A percentile compares a stretch with the other conserved stretches of the same genome.
phyloP scores from a whole-genome alignment of 2,329 filamentous ascomycete species.

The Fusarium burgessii region DNA sequence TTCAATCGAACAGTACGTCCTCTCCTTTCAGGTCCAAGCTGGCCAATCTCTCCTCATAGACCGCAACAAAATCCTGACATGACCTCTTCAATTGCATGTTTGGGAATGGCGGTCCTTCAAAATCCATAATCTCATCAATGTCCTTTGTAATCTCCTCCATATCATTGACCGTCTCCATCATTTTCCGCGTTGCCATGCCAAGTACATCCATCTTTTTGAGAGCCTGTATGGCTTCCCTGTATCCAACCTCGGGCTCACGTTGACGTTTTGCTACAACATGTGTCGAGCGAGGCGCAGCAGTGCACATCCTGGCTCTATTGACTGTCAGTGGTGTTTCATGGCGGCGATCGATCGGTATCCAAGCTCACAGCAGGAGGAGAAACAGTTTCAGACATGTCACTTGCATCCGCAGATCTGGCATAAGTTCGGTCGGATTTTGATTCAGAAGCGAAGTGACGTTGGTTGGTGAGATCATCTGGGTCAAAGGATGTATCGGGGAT shows the following conservation, averaged over 20 bases:
- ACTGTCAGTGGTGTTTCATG: not conserved
- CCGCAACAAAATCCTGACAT: not conserved
- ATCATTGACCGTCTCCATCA: not conserved
- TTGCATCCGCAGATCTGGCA: not conserved
- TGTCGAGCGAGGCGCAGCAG: accelerated
- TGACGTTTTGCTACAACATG: not conserved
- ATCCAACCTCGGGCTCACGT: not conserved
- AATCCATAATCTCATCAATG: not conserved
- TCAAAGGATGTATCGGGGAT: not conserved
- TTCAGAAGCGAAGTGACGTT: not conserved
- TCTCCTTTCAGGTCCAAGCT: not conserved
- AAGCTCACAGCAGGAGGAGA: not conserved
- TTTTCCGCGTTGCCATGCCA: not conserved
- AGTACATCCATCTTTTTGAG: not conserved
- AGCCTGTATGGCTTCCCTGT: not conserved
- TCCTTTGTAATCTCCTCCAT: not conserved
- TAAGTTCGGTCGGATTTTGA: not conserved
- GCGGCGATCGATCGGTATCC: no score
- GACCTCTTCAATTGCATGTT: not conserved
- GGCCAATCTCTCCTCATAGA: not conserved
- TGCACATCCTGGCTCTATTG: not conserved
- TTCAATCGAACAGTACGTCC: no score
- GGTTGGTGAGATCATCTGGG: not conserved
- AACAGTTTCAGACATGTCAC: not conserved
- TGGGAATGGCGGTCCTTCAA: not conserved